Percentiles rank a stretch among this genome's conserved stretches.
phyloP scores from a whole-genome alignment of 2,329 filamentous ascomycete species.

The Talaromyces atroroseus region DNA sequence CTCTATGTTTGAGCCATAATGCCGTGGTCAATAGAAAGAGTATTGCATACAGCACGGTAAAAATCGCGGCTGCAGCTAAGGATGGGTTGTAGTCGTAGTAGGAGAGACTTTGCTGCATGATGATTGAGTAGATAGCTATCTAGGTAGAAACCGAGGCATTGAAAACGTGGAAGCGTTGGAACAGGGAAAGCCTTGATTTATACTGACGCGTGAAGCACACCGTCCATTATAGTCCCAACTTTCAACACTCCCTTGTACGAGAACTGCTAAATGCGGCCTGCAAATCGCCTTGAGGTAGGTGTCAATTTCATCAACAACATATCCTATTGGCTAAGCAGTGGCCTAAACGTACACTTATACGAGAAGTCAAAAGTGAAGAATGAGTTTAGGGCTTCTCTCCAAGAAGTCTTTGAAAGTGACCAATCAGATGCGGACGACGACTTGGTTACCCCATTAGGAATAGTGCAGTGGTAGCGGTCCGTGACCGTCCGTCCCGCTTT shows the following conservation, averaged over 20 bases:
- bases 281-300: neutral
- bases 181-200: neutral
- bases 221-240: neutral
- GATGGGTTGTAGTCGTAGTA: constrained; percentile 24
- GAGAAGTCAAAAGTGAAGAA: neutral
- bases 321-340: neutral
- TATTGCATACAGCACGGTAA: constrained; percentile 23
- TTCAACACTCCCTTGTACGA: neutral
- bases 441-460: neutral
- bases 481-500: too few species aligned
- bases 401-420: neutral
- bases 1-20: constrained; percentile 29
- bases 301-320: neutral
- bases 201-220: neutral
- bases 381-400: neutral
- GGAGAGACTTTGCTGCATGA: neutral
- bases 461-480: neutral
- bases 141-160: neutral
- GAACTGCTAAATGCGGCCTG: neutral
- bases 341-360: neutral
- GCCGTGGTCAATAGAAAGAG: constrained; percentile 22
- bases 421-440: neutral
- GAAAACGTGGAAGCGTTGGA: neutral
- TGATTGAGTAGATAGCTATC: neutral
- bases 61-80: constrained; percentile 23